These are phyloP conservation scores for Salix dunnii DNA, from an alignment of 345 rosid genomes.

Conservation along the genomic window DNA sequence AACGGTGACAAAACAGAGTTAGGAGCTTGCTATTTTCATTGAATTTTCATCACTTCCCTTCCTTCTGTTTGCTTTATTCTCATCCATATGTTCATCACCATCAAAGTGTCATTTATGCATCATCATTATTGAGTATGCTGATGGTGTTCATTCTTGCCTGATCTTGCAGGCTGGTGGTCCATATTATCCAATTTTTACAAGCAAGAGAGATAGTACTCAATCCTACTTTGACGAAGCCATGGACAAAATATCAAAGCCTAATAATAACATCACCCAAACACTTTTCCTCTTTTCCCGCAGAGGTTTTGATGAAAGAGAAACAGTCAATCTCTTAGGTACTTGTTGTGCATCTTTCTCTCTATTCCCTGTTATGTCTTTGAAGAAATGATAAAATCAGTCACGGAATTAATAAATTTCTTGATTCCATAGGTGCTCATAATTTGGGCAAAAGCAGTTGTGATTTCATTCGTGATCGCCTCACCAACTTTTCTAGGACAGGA, in stretches of 20 bases:
- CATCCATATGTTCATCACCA: no score
- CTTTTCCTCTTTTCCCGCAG: slow-evolving; percentile 34
- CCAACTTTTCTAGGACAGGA: slow-evolving; percentile 39
- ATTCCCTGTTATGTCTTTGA: not conserved
- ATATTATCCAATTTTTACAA: slow-evolving; percentile 49
- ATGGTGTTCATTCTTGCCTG: not conserved
- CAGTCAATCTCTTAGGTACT: slow-evolving; percentile 48
- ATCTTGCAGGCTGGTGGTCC: slow-evolving; percentile 47
- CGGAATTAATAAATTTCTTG: not conserved
- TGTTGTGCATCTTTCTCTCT: not conserved
- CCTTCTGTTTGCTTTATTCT: not conserved
- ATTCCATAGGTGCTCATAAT: slow-evolving; percentile 38
- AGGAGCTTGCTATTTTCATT: not conserved
- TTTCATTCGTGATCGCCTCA: slow-evolving; percentile 37
- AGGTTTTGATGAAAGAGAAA: slow-evolving; percentile 46
- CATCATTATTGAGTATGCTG: no score
- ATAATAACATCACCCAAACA: slow-evolving; percentile 25
- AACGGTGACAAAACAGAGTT: not conserved
- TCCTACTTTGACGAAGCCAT: slow-evolving; percentile 38
- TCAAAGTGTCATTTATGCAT: no score
- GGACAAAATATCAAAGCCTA: slow-evolving; percentile 41
- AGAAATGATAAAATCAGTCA: not conserved
- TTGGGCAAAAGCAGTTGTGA: slow-evolving; percentile 45
- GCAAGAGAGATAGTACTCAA: slow-evolving; percentile 43
- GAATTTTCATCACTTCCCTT: not conserved